Evolutionary conservation across 2,329 filamentous ascomycete genomes (phyloP), one percentile per base, ranked within the genome.

Genomic region (Penicillium sp.): DNA sequence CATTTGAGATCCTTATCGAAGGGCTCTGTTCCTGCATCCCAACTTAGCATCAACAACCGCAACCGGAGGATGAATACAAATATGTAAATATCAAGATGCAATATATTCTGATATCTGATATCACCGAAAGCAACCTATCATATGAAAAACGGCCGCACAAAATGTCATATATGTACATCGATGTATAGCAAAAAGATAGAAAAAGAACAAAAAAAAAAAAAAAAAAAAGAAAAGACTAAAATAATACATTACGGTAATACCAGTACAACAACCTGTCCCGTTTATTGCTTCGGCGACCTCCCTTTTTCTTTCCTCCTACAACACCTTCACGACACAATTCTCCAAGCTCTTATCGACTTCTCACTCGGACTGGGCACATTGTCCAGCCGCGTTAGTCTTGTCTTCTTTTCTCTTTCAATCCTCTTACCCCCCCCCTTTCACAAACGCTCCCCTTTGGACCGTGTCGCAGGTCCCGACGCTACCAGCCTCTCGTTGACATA

Each of bases 401-500:
- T 30, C 43, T n/a, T 47, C 33, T 41, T 50, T 44, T 54, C 45
- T 26, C 31, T 30, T 30, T 26, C 40, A 44, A 31, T n/a, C 22
- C 45, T 19, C 38, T 46, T 44, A 26, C 45, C 53, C 48, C 40
- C 17, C 48, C 47, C n/a, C n/a, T n/a, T 50, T 47, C 48, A 26
- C 30, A 35, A 44, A 35, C 51, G 33, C 40, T 36, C 19, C 28
- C 35, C 44, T 44, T 58, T 54, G 41, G 62, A 67, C 62, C 58
- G 67, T 70, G 65, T 71, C 65, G 64, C 69, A 58, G 67, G 64
- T 60, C 64, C 63, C 67, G 68, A 69, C 68, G 67, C 69, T 67
- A 57, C 66, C 67, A 67, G 68, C 65, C 70, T 69, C 64, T 73
- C 69, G 67, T 72, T 73, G 66, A 65, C 45, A 52, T 41, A 43